Percentiles rank a stretch among this genome's conserved stretches.
Conservation (phyloP, 1,284 basidiomycete genomes). For the Rhodofomes roseus region DNA sequence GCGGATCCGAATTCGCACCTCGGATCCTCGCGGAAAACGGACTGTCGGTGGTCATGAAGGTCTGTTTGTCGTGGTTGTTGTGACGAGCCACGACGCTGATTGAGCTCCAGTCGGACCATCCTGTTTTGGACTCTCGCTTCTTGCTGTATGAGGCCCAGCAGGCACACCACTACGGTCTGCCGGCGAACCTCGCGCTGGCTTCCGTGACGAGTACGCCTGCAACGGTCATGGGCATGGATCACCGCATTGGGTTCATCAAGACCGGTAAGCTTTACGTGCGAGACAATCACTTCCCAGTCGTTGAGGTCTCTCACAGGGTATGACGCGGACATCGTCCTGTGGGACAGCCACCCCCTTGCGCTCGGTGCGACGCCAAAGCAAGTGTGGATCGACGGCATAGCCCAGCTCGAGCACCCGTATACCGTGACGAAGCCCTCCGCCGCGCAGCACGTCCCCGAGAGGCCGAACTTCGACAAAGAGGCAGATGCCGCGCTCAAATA, state of each 20-base stretch:
- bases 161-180: slow-evolving; percentile 58
- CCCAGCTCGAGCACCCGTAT: slow-evolving; percentile 46
- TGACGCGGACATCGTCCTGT: slow-evolving; percentile 72
- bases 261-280: slow-evolving; percentile 35
- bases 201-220: slow-evolving; percentile 65
- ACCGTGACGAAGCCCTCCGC: slow-evolving; percentile 43
- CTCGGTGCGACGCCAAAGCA: slow-evolving; percentile 70
- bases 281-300: too few species aligned
- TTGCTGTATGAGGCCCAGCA: slow-evolving; percentile 71
- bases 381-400: slow-evolving; percentile 68
- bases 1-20: slow-evolving; percentile 81
- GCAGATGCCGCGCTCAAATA: slow-evolving; percentile 49
- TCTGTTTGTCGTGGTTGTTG: slow-evolving; percentile 18
- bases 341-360: slow-evolving; percentile 83
- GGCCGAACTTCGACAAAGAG: slow-evolving; percentile 63
- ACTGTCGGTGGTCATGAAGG: slow-evolving; percentile 63
- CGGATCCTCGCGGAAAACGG: slow-evolving; percentile 75
- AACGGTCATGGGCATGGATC: slow-evolving; percentile 56
- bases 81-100: slow-evolving; percentile 20
- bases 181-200: slow-evolving; percentile 43
- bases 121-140: slow-evolving; percentile 62
- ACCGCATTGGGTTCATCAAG: slow-evolving; percentile 62
- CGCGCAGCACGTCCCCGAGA: slow-evolving; percentile 49
- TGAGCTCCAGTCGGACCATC: slow-evolving; percentile 56
- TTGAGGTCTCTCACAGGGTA: background rate